These are phyloP conservation scores for Eimeria praecox DNA, from an alignment of 169 alveolate species.

Conservation along the genomic window DNA sequence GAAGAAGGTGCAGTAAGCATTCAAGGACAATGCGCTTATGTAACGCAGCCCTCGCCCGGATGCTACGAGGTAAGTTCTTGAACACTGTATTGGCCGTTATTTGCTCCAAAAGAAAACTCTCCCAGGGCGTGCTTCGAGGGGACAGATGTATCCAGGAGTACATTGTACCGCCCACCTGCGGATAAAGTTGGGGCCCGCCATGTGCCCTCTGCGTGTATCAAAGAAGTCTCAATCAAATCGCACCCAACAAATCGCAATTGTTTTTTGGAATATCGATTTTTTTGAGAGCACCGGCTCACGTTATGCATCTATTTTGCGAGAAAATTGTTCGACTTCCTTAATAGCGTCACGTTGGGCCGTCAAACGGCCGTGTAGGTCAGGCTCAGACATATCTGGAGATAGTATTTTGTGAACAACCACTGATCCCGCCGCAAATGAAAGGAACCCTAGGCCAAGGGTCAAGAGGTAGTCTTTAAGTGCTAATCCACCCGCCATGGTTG, in stretches of 20 bases:
- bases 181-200: neutral
- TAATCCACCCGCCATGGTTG: constrained; percentile 28
- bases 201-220: neutral
- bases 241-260: constrained; percentile 59
- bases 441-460: constrained; percentile 64
- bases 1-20: constrained; percentile 28
- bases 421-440: constrained; percentile 71
- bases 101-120: neutral
- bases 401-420: constrained; percentile 65
- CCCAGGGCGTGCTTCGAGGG: constrained; percentile 69
- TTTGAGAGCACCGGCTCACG: constrained; percentile 13
- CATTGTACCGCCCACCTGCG: constrained; percentile 67
- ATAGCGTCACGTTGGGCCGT: constrained; percentile 77
- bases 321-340: constrained; percentile 64
- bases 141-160: constrained; percentile 40
- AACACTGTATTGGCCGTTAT: too few species aligned
- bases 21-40: constrained; percentile 29
- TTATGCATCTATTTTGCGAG: constrained; percentile 19
- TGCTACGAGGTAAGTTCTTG: constrained; percentile 71
- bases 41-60: constrained; percentile 35
- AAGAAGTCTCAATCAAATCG: constrained; percentile 52
- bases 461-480: constrained; percentile 52
- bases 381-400: constrained; percentile 79
- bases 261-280: constrained; percentile 32
- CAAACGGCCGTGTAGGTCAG: constrained; percentile 61